Conservation (phyloP, 768 basidiomycete species). For the Peribolospora baueri region DNA sequence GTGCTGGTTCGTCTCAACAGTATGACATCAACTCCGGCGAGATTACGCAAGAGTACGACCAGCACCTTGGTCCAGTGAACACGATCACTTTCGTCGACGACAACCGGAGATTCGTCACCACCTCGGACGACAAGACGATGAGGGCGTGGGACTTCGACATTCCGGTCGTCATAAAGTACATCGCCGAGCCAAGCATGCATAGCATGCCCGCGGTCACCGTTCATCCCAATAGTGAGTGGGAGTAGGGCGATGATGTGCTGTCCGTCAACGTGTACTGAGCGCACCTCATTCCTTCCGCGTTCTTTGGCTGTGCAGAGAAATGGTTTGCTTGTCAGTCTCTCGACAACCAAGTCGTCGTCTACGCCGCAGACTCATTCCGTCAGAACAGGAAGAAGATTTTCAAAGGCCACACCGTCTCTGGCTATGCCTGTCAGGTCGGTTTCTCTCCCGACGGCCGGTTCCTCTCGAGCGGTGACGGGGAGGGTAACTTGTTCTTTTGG, state of each 20-base stretch:
- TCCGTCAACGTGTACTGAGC: neutral
- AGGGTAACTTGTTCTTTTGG: slow-evolving; percentile 93
- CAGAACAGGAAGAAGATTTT: slow-evolving; percentile 98
- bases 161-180: slow-evolving; percentile 97
- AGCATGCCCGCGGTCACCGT: slow-evolving; percentile 96
- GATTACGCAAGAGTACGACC: slow-evolving; percentile 94
- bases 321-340: slow-evolving; percentile 93
- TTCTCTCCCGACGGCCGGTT: slow-evolving; percentile 97
- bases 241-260: neutral
- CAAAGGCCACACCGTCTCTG: slow-evolving; percentile 86
- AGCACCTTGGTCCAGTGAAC: slow-evolving; percentile 92
- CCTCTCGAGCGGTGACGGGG: slow-evolving; percentile 88
- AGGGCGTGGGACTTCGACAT: slow-evolving; percentile 99
- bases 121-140: slow-evolving; percentile 96
- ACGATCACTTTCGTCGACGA: slow-evolving; percentile 98
- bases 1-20: slow-evolving; percentile 22
- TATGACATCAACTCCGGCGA: slow-evolving; percentile 89
- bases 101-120: slow-evolving; percentile 77
- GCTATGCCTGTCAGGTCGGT: slow-evolving; percentile 87
- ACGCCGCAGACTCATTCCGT: slow-evolving; percentile 92
- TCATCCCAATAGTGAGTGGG: slow-evolving; percentile 66
- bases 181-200: slow-evolving; percentile 98
- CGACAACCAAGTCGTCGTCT: slow-evolving; percentile 94
- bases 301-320: slow-evolving; percentile 33
- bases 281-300: neutral